Evolutionary conservation across 176 grass and related monocot genomes (phyloP).

Genomic region (Urochloa ruziziensis): DNA sequence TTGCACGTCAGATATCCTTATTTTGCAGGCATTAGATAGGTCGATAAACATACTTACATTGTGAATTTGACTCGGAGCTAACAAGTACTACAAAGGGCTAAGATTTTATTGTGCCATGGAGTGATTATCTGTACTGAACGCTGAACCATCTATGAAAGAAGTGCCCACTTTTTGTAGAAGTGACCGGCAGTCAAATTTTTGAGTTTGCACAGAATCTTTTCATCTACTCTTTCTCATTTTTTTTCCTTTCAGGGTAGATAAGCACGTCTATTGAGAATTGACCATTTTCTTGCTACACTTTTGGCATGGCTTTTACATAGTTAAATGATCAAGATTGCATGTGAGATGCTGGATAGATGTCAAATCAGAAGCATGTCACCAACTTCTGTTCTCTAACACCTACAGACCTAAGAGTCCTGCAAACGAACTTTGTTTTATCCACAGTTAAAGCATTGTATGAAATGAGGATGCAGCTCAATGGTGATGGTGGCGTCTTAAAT

Average conservation of each 20-base stretch:
- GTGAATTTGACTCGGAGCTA: background rate
- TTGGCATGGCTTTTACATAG: too few species aligned
- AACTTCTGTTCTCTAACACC: background rate
- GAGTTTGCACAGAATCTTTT: background rate
- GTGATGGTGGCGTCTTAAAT: slow-evolving; percentile 34
- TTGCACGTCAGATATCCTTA: slow-evolving; percentile 3
- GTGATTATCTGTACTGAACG: too few species aligned
- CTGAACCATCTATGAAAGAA: background rate
- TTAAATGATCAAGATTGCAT: too few species aligned
- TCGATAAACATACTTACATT: slow-evolving; percentile 6
- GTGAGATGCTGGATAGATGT: background rate
- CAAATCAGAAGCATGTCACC: background rate
- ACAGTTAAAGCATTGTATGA: slow-evolving; percentile 37
- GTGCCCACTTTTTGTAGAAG: background rate
- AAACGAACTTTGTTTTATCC: background rate
- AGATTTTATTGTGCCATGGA: too few species aligned
- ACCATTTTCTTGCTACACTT: background rate
- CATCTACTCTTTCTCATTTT: background rate
- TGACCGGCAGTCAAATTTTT: slow-evolving; percentile 10
- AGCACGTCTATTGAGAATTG: background rate
- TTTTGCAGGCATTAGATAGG: background rate
- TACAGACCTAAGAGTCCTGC: background rate
- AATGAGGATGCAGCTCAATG: slow-evolving; percentile 51
- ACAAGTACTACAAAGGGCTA: background rate
- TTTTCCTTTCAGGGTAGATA: background rate